phyloP scores from a whole-genome alignment of 208 protist genomes.

The Leishmania guyanensis region DNA sequence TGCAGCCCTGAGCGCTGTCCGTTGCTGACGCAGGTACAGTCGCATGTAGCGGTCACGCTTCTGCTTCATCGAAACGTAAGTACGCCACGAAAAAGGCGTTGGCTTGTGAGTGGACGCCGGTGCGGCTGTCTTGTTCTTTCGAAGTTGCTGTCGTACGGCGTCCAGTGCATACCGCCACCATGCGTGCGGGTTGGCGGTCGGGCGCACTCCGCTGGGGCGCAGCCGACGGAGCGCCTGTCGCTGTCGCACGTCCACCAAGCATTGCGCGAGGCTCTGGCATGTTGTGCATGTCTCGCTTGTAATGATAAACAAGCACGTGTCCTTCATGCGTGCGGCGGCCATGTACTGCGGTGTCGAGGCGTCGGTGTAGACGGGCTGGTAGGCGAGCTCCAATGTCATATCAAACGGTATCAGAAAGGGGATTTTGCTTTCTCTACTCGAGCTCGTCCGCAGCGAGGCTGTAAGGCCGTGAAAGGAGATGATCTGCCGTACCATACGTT shows the following conservation, averaged over 20 bases:
- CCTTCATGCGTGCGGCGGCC: constrained; percentile 31
- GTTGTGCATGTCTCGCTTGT: constrained; percentile 29
- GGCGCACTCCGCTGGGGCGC: constrained; percentile 31
- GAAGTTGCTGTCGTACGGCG: constrained; percentile 41
- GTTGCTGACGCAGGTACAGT: constrained; percentile 48
- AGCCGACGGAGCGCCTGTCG: constrained; percentile 42
- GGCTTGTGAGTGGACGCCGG: constrained; percentile 7
- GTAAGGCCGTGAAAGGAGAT: constrained; percentile 49
- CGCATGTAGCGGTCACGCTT: constrained; percentile 50
- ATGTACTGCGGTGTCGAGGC: constrained; percentile 30
- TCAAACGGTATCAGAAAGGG: constrained; percentile 27
- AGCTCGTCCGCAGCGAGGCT: constrained; percentile 24
- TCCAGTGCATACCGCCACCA: constrained; percentile 78
- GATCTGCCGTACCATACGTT: constrained; percentile 57
- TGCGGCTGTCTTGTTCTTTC: constrained; percentile 14
- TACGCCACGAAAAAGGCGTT: constrained; percentile 49
- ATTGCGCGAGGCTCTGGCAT: constrained; percentile 20
- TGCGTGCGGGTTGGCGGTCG: constrained; percentile 38
- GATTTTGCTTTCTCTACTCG: background rate
- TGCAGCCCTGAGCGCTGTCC: constrained; percentile 22
- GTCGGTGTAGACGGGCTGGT: constrained; percentile 30
- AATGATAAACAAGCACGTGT: constrained; percentile 22
- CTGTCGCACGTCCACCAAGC: constrained; percentile 22
- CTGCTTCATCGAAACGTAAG: constrained; percentile 41
- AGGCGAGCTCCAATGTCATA: constrained; percentile 21